These are phyloP conservation scores for Globisporangium paroecandrum DNA, from an alignment of 352 stramenopile genomes.

Conservation along the genomic window DNA sequence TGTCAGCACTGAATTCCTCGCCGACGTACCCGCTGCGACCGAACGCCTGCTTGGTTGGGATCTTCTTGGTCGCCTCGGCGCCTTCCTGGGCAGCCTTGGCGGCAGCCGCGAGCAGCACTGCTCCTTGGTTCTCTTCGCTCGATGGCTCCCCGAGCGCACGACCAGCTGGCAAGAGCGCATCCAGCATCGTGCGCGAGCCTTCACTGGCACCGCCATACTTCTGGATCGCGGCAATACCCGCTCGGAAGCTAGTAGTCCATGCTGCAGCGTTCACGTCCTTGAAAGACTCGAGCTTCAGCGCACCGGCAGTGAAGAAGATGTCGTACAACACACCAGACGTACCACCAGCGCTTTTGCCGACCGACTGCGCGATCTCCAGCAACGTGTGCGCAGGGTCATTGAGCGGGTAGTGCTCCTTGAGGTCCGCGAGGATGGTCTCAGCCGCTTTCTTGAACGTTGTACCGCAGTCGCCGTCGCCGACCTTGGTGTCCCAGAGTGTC, in stretches of 20 bases:
- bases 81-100: conserved; percentile 77
- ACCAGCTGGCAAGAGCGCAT: conserved; percentile 91
- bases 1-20: conserved; percentile 75
- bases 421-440: conserved; percentile 71
- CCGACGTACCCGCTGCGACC: conserved; percentile 88
- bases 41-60: conserved; percentile 75
- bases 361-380: conserved; percentile 55
- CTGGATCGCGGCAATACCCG: conserved; percentile 77
- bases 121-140: conserved; percentile 17
- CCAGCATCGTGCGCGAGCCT: conserved; percentile 96
- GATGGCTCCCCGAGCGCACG: conserved; percentile 33
- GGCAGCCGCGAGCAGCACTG: conserved; percentile 39
- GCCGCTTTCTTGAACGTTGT: conserved; percentile 94
- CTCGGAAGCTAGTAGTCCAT: conserved; percentile 54
- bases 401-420: conserved; percentile 57
- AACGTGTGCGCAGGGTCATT: conserved; percentile 57
- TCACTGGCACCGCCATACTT: conserved; percentile 93
- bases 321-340: conserved; percentile 94
- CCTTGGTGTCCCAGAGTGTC: conserved; percentile 94
- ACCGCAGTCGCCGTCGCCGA: conserved; percentile 97
- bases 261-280: conserved; percentile 28
- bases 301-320: conserved; percentile 87
- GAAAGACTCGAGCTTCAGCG: conserved; percentile 46
- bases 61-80: conserved; percentile 89
- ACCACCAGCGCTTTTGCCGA: conserved; percentile 86